Evolutionary conservation across 1,139 yeast genomes (phyloP), one percentile per base, ranked within the genome.

Genomic region (Tardiomyces blankii): DNA sequence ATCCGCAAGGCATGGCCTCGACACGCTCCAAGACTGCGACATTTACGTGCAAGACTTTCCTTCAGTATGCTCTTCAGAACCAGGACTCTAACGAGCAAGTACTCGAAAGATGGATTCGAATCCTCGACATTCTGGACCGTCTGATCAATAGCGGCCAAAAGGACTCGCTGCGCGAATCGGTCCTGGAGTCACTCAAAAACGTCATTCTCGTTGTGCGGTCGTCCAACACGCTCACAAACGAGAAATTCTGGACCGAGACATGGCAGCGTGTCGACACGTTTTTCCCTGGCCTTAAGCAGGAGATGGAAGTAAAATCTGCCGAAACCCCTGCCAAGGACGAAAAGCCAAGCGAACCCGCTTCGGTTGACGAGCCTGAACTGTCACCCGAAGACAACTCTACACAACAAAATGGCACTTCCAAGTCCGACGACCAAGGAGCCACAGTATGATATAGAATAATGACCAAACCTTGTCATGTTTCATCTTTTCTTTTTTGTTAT

Each of bases 21-120:
- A 82, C 88, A 0, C 82, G 84, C 48, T 67, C 73, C 43, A 88
- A 82, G 50, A 77, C 83, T 1, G 71, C 91, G 46, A 72, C 79
- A 12, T 63, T 86, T 42, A 69, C 82, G 13, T 79, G 94, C 50
- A 84, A 83, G 58, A 77, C 82, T 2, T 85, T 85, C 57, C 65
- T 89, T 52, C 81, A 80, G 46, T 78, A 75, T 54, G 69, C 73
- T 35, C 63, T 65, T 44, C 49, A 67, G 42, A 65, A 65, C 25
- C 67, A 70, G 40, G 69, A 68, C 39, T 68, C 66, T 45, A 68
- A 67, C 30, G 65, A 55, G 3, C 60, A 59, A 18, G 52, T 58
- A 41, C 45, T 61, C 12, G 58, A 58, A 4, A 52, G 74, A 1
- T 77, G 77, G 69, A 56, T 72, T 45, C 64, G 65, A 47, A 67